These are phyloP conservation scores for Diospyros kaki DNA, from an alignment of 148 eudicot genomes.

Conservation along the genomic window DNA sequence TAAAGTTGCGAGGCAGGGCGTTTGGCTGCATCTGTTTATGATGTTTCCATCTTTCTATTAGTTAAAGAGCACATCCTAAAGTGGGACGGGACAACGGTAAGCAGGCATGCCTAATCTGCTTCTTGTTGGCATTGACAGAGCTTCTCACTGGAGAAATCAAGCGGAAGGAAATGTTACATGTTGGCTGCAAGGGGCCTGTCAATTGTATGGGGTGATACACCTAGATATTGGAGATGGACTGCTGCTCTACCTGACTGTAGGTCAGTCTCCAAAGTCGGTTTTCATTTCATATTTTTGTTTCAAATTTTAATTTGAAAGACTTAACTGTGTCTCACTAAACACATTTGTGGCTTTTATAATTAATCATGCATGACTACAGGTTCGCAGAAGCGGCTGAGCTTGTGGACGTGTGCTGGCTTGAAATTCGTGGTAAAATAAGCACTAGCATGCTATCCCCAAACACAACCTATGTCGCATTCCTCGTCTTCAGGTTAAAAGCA, in stretches of 20 bases:
- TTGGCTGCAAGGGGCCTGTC: slow-evolving; percentile 49
- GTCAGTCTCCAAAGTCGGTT: slow-evolving; percentile 13
- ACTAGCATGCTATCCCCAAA: slow-evolving; percentile 35
- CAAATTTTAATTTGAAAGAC: background rate
- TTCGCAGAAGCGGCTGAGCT: slow-evolving; percentile 58
- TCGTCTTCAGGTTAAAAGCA: slow-evolving; percentile 38
- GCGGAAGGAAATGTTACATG: slow-evolving; percentile 59
- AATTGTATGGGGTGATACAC: slow-evolving; percentile 58
- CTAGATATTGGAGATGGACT: slow-evolving; percentile 59
- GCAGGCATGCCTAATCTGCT: no score
- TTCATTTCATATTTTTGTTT: background rate
- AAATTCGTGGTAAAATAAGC: slow-evolving; percentile 36
- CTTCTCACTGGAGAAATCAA: slow-evolving; percentile 56
- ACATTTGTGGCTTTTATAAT: background rate
- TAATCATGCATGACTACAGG: slow-evolving; percentile 17
- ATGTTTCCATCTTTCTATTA: no score
- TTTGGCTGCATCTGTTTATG: no score
- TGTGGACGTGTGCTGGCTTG: slow-evolving; percentile 42
- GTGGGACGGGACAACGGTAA: no score
- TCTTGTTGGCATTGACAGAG: slow-evolving; percentile 29
- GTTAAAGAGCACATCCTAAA: no score
- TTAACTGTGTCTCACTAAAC: background rate
- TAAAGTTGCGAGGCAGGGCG: no score
- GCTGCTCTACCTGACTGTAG: slow-evolving; percentile 42
- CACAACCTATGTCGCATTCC: slow-evolving; percentile 43